Evolutionary conservation across 768 basidiomycete genomes (phyloP), one percentile per base, ranked within the genome.

Genomic region (Podaxis carcinomalis): DNA sequence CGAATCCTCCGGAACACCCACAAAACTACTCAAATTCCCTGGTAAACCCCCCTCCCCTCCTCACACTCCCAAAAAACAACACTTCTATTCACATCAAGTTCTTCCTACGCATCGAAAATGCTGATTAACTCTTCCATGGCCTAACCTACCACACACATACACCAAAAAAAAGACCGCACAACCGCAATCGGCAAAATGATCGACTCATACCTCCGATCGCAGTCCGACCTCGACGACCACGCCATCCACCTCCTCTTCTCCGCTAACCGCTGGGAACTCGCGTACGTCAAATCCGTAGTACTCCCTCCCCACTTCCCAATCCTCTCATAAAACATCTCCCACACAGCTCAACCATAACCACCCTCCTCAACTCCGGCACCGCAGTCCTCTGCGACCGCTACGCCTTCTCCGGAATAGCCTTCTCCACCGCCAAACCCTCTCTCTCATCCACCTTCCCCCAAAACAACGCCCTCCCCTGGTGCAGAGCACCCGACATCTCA

Each of bases 241-340:
- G 91, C 88, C 1, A 87, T 98, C 52, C 96, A 98, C 70, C 84
- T 98, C 2, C 83, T 99, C 59, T 98, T 99, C 79, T 89, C 93
- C 47, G 97, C 95, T 1, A 99, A 99, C 70, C 83, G 96, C 37
- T 98, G 97, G 97, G 95, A 98, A 71, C 83, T 90, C 63, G 88
- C 89, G 92, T 96, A 69, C 57, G 84, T 28, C 23, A 23, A 23
- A 23, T 1, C 25, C 25, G 2, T 19, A 35, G 25, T 27, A 19
- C 21, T 7, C 35, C 23, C 23, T 23, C n/a, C 11, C 59, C 27
- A n/a, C 35, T 32, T 14, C 7, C 28, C 9, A 21, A n/a, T 56
- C 13, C 21, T 27, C 49, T 42, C 55, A 23, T 27, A n/a, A n/a
- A n/a, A 19, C 19, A n/a, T n/a, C 7, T 21, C 21, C 7, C 3